Evolutionary conservation across 2,329 filamentous ascomycete genomes (phyloP).

Genomic region (Fonsecaea monophora): DNA sequence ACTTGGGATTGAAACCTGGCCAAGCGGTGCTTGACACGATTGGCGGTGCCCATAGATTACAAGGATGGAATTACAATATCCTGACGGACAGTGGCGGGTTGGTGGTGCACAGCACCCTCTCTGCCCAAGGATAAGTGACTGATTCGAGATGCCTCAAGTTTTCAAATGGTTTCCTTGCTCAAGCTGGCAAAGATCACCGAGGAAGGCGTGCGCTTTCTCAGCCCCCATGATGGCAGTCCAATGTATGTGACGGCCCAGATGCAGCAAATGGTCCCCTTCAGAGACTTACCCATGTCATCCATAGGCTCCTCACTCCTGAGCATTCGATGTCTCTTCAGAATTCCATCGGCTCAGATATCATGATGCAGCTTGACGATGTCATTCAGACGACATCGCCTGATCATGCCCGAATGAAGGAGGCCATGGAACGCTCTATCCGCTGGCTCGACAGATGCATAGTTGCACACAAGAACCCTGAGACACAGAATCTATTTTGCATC

Average conservation of each 20-base stretch:
- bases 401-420: conserved; percentile 82
- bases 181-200: conserved; percentile 94
- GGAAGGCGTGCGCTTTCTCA: conserved; percentile 93
- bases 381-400: conserved; percentile 96
- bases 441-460: conserved; percentile 96
- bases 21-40: conserved; percentile 85
- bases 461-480: conserved; percentile 80
- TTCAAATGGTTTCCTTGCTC: conserved; percentile 97
- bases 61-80: conserved; percentile 95
- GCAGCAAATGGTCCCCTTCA: background rate
- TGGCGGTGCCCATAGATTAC: conserved; percentile 90
- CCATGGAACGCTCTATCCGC: conserved; percentile 90
- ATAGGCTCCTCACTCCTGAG: conserved; percentile 85
- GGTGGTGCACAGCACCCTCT: conserved; percentile 40
- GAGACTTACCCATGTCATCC: conserved; percentile 7
- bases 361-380: conserved; percentile 99
- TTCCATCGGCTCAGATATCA: conserved; percentile 96
- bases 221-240: conserved; percentile 89
- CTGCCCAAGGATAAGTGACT: conserved; percentile 33
- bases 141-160: conserved; percentile 61
- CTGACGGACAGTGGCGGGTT: conserved; percentile 71
- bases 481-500: conserved; percentile 96
- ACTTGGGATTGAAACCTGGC: conserved; percentile 91
- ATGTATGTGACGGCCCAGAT: conserved; percentile 63
- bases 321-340: conserved; percentile 97